Base-by-base conservation (phyloP, 2,329 filamentous ascomycete genomes). In the Scytalidium lignicola region DNA sequence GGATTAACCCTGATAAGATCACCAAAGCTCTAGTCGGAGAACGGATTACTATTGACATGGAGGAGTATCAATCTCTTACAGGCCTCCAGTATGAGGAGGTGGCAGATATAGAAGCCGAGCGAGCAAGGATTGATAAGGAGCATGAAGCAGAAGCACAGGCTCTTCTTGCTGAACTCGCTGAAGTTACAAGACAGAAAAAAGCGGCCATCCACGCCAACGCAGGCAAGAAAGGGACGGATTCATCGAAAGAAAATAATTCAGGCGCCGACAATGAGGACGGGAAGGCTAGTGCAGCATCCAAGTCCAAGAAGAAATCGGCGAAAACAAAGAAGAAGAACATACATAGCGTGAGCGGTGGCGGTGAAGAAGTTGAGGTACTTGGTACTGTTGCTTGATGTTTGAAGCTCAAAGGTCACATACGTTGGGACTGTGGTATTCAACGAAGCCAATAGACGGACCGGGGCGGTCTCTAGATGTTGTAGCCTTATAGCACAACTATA, bases 1-100 rank as follows among this genome's bases (percentile, higher is more conserved):
- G 80, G 28, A 72, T 80, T 47, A 76, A 85, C 54, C 82, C 86
- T 0, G 68, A 71, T 2, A 76, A 79, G 53, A 75, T 95, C 57
- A 82, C 81, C 52, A 74, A 75, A 29, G 81, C 81, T 4, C 71
- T 93, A 49, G 78, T 77, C 29, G 80, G 80, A 49, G 72, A 77
- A 57, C 79, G 82, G 67, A 74, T 74, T 23, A 71, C 75, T 41
- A 82, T 85, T 55, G 74, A 83, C 60, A 67, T 85, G 21, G 78
- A 82, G 28, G 78, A 81, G 64, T 84, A 82, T 68, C 74, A 78
- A 60, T 67, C 70, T n/a, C 67, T 73, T 43, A 76, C 77, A 0
- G 75, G 74, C 22, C 62, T 70, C 45, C 74, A 78, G 63, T 79
- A 80, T 57, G 75, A 78, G 58, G 70, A 74, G 40, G 74, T 81